These are phyloP conservation scores for Chrysosporium queenslandicum DNA, from an alignment of 2,329 filamentous ascomycete species.

Conservation along the genomic window DNA sequence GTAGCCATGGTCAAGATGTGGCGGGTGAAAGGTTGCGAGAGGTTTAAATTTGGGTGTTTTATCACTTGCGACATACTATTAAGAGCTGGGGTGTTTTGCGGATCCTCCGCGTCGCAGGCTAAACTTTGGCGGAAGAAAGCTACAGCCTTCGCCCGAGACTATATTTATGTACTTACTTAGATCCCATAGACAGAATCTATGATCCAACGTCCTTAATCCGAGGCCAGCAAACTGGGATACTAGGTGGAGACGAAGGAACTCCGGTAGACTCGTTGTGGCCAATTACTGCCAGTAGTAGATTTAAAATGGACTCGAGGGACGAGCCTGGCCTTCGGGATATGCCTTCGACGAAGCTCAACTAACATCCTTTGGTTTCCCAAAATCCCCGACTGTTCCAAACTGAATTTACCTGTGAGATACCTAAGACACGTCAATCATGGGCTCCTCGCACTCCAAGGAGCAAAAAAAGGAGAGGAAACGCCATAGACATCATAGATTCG, in stretches of 20 bases:
- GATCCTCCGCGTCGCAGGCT: not conserved
- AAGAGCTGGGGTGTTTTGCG: not conserved
- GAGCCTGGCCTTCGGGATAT: not conserved
- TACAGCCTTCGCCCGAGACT: not conserved
- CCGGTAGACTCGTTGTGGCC: not conserved
- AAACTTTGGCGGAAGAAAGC: not conserved
- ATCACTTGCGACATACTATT: not conserved
- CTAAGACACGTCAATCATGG: not conserved
- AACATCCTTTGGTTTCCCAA: not conserved
- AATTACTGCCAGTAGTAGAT: not conserved
- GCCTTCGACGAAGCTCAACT: not conserved
- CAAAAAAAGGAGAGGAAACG: not conserved
- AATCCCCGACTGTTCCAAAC: not conserved
- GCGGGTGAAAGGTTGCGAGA: not conserved
- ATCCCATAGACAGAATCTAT: too few relatives aligned
- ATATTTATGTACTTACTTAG: too few relatives aligned
- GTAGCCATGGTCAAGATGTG: not conserved
- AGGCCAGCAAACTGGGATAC: too few relatives aligned
- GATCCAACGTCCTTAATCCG: too few relatives aligned
- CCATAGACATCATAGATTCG: not conserved
- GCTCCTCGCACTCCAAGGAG: not conserved
- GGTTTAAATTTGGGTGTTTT: not conserved
- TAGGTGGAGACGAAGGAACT: not conserved
- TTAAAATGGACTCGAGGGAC: not conserved
- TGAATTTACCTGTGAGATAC: not conserved